phyloP scores from a whole-genome alignment of 148 eudicot genomes.

The Silene latifolia region DNA sequence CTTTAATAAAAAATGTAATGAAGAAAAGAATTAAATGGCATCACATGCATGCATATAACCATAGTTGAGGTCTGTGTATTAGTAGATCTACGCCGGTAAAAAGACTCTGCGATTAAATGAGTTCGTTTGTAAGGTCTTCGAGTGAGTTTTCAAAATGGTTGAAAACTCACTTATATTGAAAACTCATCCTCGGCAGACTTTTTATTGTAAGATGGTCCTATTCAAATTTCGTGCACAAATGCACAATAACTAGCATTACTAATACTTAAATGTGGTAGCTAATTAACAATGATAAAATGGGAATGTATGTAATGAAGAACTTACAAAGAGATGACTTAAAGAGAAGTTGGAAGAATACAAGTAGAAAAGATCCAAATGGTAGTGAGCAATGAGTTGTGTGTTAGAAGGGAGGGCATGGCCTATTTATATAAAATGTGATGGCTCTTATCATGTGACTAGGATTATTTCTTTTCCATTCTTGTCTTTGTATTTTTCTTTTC shows the following conservation, averaged over 20 bases:
- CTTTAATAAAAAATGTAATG: too few species aligned
- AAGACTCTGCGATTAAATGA: too few species aligned
- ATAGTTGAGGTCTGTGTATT: too few species aligned
- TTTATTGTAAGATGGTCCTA: not conserved
- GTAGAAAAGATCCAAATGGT: not conserved
- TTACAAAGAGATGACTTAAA: slow-evolving; percentile 7
- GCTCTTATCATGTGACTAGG: not conserved
- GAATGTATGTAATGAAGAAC: not conserved
- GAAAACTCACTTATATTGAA: too few species aligned
- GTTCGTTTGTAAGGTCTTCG: too few species aligned
- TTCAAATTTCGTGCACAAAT: not conserved
- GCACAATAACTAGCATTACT: not conserved
- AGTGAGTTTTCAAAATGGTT: too few species aligned
- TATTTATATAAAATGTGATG: not conserved
- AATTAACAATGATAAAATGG: not conserved
- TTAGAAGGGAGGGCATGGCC: not conserved
- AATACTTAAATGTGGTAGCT: not conserved
- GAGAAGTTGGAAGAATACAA: too few species aligned
- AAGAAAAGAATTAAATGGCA: too few species aligned
- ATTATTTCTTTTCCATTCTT: not conserved
- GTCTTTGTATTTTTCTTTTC: not conserved
- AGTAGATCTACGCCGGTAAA: too few species aligned
- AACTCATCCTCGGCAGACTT: too few species aligned
- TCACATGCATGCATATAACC: too few species aligned
- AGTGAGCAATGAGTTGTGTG: not conserved